These are phyloP conservation scores for Batrachochytrium dendrobatidis DNA, from an alignment of 371 early-diverging fungal genomes.

Conservation along the genomic window DNA sequence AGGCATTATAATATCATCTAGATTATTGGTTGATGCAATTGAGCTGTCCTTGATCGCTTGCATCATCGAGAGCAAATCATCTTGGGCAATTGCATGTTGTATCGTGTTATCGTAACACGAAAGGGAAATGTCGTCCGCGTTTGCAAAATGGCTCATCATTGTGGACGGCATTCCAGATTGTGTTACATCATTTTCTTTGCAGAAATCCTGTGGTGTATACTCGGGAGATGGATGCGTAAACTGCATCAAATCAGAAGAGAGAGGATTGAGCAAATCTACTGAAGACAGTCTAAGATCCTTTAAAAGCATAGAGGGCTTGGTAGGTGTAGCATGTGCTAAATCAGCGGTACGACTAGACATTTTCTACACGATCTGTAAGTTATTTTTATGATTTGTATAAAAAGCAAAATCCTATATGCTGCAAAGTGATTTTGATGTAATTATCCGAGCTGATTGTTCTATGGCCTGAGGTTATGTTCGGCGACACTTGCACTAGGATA, in stretches of 20 bases:
- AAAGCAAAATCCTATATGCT: background rate
- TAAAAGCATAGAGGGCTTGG: background rate
- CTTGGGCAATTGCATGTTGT: background rate
- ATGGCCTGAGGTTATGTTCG: background rate
- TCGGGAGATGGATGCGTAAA: background rate
- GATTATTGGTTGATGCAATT: too few relatives aligned
- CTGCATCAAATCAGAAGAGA: background rate
- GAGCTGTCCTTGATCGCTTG: background rate
- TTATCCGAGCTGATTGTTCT: background rate
- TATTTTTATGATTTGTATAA: background rate
- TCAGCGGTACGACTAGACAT: too few relatives aligned
- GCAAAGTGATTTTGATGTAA: background rate
- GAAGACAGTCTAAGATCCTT: conserved; percentile 4
- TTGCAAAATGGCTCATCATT: background rate
- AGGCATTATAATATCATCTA: too few relatives aligned
- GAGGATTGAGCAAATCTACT: conserved; percentile 1
- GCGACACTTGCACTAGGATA: background rate
- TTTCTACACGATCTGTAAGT: too few relatives aligned
- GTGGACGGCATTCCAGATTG: background rate
- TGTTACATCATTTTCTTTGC: background rate
- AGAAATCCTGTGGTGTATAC: background rate
- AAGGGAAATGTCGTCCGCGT: background rate
- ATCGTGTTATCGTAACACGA: background rate
- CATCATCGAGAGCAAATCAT: background rate
- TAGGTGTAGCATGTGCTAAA: background rate